Conservation (phyloP, 768 basidiomycete genomes). For the Butyriboletus loyo region DNA sequence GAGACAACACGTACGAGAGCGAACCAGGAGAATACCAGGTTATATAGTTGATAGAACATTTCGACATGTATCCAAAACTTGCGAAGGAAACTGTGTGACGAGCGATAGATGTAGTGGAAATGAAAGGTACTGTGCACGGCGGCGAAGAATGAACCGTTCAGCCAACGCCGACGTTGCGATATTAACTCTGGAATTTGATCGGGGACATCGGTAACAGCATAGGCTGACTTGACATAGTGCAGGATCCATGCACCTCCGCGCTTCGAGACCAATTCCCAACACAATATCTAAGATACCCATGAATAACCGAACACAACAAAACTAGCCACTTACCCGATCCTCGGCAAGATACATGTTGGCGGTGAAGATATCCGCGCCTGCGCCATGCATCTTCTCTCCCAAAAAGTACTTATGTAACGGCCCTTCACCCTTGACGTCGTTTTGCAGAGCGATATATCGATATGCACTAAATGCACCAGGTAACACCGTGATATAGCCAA, state of each 20-base stretch:
- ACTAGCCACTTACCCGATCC: constrained; percentile 54
- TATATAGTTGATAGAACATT: constrained; percentile 87
- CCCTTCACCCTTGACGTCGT: constrained; percentile 78
- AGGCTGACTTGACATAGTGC: constrained; percentile 95
- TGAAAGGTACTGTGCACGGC: constrained; percentile 89
- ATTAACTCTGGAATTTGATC: constrained; percentile 95
- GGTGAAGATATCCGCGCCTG: constrained; percentile 87
- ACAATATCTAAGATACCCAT: constrained; percentile 64
- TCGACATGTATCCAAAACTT: constrained; percentile 97
- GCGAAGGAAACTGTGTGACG: constrained; percentile 73
- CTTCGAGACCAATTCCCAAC: constrained; percentile 98
- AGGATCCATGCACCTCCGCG: constrained; percentile 86
- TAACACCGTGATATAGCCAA: constrained; percentile 93
- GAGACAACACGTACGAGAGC: constrained; percentile 51
- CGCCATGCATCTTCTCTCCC: constrained; percentile 92
- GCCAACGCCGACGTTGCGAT: constrained; percentile 92
- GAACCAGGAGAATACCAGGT: constrained; percentile 92
- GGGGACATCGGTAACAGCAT: constrained; percentile 90
- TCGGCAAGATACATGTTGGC: constrained; percentile 97
- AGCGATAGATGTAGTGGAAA: constrained; percentile 94
- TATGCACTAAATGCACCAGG: constrained; percentile 94
- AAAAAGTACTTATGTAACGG: constrained; percentile 95
- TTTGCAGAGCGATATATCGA: constrained; percentile 86
- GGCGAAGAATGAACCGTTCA: constrained; percentile 98
- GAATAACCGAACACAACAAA: neutral